Conservation (phyloP, 306 rosid genomes). For the Castanospermum australe region DNA sequence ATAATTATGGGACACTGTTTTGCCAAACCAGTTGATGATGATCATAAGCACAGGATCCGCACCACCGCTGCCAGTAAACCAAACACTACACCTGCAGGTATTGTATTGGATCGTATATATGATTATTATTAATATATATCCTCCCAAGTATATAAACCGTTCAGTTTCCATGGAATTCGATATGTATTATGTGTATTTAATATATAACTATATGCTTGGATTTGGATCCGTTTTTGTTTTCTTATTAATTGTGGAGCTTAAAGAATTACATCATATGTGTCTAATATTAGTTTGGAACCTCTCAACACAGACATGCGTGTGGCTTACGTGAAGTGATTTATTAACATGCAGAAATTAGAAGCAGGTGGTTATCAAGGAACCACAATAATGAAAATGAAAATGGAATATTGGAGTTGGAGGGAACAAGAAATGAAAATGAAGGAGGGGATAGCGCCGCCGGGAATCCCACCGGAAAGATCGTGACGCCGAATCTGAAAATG, state of each 20-base stretch:
- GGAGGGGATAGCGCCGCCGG: background rate
- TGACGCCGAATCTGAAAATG: slow-evolving; percentile 39
- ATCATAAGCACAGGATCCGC: background rate
- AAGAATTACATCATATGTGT: too few relatives aligned
- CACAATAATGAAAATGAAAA: too few relatives aligned
- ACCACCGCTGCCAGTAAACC: background rate
- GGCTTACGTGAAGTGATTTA: background rate
- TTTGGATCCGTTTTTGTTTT: background rate
- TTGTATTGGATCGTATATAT: too few relatives aligned
- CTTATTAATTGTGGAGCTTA: background rate
- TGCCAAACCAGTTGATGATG: background rate
- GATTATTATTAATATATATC: background rate
- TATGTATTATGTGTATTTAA: too few relatives aligned
- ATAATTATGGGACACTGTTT: slow-evolving; percentile 39
- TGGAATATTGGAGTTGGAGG: background rate
- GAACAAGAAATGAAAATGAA: background rate
- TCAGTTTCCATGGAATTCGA: too few relatives aligned
- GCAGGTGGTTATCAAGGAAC: too few relatives aligned
- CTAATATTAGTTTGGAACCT: too few relatives aligned
- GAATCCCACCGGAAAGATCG: too few relatives aligned
- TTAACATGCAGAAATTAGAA: slow-evolving; percentile 1
- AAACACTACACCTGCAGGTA: background rate
- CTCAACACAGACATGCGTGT: too few relatives aligned
- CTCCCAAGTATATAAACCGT: background rate
- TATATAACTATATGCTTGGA: too few relatives aligned